Evolutionary conservation across 140 eudicot species (phyloP), one percentile per base, ranked within the genome.

Genomic region (Artemisia princeps): DNA sequence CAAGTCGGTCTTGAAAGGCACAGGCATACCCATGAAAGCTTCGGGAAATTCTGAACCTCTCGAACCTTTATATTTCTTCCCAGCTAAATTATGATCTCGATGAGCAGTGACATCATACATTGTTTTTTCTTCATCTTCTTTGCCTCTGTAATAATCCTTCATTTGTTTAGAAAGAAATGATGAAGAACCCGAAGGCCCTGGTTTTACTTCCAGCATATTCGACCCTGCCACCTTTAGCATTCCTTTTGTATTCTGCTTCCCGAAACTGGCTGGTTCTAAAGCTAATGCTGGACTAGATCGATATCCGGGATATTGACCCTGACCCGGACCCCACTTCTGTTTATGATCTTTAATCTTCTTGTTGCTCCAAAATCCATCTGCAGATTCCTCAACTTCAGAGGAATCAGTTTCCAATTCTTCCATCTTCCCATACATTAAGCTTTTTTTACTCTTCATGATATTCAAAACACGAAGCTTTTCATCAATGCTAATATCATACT

Each of bases 401-500:
- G 95, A 82, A 50, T 82, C 90, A 8, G 88, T 85, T 14, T 73
- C 83, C 61, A 80, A 52, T 62, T 85, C 96, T 73, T 87, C 95
- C 81, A 78, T 80, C 48, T 89, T 86, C 65, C 88, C 99, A 75
- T 74, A 68, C 87, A 86, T 80, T 69, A 94, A 80, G 77, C 86
- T 86, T 80, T 88, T 88, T 68, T 94, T 88, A 65, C 84, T 94
- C 75, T 75, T 88, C 86, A 80, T 71, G 7, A 94, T 86, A 60
- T 84, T 88, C 75, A 88, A 69, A 19, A 88, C 94, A 14, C 82
- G 99, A 54, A 88, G 84, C 84, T 94, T 94, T 81, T 94, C 99
- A 12, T 88, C 96, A 44, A 94, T 88, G 80, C 94, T 86, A 76
- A 17, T 17, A 17, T 17, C 19, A 17, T 17, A 17, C 19, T 17